Conservation (phyloP, 148 eudicot species). For the Amaranthus palmeri region DNA sequence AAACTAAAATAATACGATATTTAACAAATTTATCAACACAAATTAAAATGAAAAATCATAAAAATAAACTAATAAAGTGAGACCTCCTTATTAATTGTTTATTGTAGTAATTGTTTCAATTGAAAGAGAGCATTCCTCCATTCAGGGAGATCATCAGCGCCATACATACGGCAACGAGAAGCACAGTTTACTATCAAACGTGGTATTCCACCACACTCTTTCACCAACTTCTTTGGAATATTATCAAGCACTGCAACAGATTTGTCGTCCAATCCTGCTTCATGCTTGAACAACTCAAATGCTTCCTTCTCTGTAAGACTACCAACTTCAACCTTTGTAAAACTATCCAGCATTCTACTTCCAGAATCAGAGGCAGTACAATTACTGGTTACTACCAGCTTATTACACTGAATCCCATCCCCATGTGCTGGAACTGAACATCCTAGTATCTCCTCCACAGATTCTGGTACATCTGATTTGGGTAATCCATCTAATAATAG, state of each 20-base stretch:
- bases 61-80: too few species aligned
- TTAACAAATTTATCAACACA: too few species aligned
- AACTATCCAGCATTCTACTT: constrained; percentile 1
- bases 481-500: constrained; percentile 21
- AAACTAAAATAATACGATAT: too few species aligned
- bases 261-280: neutral
- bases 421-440: constrained; percentile 9
- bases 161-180: neutral
- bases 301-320: constrained; percentile 12
- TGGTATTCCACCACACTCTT: constrained; percentile 15
- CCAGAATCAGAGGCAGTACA: neutral
- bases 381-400: constrained; percentile 12
- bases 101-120: too few species aligned
- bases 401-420: neutral
- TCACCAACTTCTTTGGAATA: neutral
- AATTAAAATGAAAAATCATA: too few species aligned
- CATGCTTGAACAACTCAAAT: constrained; percentile 2
- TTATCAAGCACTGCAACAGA: neutral
- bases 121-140: constrained; percentile 1
- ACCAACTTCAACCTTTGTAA: neutral
- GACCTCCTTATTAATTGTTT: too few species aligned
- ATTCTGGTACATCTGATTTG: neutral
- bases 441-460: constrained; percentile 3
- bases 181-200: neutral
- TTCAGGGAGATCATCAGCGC: constrained; percentile 5